phyloP scores from a whole-genome alignment of 176 grass and related monocot genomes.

The Melocanna baccifera region DNA sequence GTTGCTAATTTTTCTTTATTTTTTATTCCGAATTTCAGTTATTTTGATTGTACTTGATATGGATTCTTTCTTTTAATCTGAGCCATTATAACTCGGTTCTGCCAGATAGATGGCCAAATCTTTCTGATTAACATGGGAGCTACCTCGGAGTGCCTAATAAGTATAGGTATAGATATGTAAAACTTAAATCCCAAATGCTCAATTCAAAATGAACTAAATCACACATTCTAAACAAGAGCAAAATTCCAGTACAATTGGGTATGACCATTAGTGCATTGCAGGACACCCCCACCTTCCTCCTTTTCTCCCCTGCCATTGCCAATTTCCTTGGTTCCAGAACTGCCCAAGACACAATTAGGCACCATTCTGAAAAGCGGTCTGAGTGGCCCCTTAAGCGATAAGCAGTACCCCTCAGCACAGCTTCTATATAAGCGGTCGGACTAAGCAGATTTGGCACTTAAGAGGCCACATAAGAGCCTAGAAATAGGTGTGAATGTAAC shows the following conservation, averaged over 20 bases:
- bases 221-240: neutral
- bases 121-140: too few species aligned
- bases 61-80: too few species aligned
- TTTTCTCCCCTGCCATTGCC: neutral
- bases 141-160: too few species aligned
- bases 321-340: neutral
- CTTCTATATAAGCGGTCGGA: neutral
- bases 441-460: neutral
- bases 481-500: neutral
- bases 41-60: too few species aligned
- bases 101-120: too few species aligned
- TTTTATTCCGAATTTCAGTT: too few species aligned
- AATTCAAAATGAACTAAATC: neutral
- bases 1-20: too few species aligned
- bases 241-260: neutral
- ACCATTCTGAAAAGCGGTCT: neutral
- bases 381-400: neutral
- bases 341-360: neutral
- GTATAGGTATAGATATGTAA: neutral
- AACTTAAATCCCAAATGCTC: neutral
- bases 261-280: neutral
- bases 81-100: too few species aligned
- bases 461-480: neutral
- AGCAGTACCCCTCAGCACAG: neutral
- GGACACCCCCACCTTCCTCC: neutral